Base-by-base conservation (phyloP, 108 stramenopile genomes). In the Epithemia pelagica region DNA sequence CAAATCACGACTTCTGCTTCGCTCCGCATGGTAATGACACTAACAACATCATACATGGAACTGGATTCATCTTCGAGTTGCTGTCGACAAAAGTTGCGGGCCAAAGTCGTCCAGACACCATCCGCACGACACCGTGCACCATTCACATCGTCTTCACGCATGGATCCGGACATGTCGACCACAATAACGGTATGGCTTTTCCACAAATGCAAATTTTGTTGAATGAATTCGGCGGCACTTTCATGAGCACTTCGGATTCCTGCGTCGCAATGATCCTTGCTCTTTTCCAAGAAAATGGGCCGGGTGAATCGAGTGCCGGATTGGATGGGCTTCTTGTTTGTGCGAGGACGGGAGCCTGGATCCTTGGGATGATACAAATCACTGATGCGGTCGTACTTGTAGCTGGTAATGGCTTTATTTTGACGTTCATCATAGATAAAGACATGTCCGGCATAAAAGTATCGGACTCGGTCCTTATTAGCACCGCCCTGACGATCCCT, bases 121-220 rank as follows among this genome's bases (percentile, higher is more conserved):
- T 84, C 83, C 21, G 68, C 59, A 20, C 79, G 70, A 56, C 74
- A 78, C 0, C 74, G 65, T 3, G 76, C 77, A n/a, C 79, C 79
- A 66, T 68, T 69, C 0, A 84, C 77, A 59, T 84, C 79, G 60
- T 76, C 71, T 8, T 33, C 25, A 53, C 74, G 52, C 80, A 84
- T 84, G 31, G 68, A 70, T 8, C 78, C 83, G 32, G 58, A 60
- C 69, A 76, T 81, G 62, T 84, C 83, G 37, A 84, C 77, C 28
- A 84, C 72, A 24, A 84, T 29, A 0, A 84, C 80, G 0, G 80
- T 69, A 61, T 84, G 77, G 46, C 74, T 75, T 21, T 62, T 78
- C 77, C 77, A 83, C 0, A 20, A 19, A 24, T 23, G 26, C 21
- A 28, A 54, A 18, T 63, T 32, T 0, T 21, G 19, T 30, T 21